Conservation (phyloP, 768 basidiomycete species). For the Russula vinacea region DNA sequence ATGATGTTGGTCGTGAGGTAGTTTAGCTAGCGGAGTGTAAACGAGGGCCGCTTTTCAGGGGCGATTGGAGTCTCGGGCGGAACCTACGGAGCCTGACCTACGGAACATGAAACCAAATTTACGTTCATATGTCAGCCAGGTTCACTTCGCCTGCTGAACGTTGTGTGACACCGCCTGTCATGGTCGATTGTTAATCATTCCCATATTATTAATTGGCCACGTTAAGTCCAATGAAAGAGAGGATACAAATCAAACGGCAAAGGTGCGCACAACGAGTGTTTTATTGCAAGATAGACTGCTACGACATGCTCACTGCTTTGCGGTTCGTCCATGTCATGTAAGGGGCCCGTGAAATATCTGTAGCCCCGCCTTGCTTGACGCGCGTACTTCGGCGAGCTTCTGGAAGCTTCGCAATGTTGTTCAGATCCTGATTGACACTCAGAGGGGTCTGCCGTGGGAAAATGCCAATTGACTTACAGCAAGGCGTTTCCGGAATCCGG, state of each 20-base stretch:
- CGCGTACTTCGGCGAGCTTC: conserved; percentile 80
- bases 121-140: neutral
- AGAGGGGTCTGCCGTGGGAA: conserved; percentile 5
- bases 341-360: conserved; percentile 70
- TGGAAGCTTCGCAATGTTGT: conserved; percentile 62
- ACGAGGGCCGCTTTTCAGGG: neutral
- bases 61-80: conserved; percentile 17
- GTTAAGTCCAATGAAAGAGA: neutral
- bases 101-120: neutral
- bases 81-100: conserved; percentile 4
- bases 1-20: conserved; percentile 7
- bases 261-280: conserved; percentile 16
- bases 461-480: conserved; percentile 51
- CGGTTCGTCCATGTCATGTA: conserved; percentile 90
- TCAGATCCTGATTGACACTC: conserved; percentile 54
- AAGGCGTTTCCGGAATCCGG: conserved; percentile 72
- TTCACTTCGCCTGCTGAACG: too few species aligned
- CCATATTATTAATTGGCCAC: conserved; percentile 22
- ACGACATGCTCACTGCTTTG: conserved; percentile 51
- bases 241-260: conserved; percentile 9
- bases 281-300: conserved; percentile 13
- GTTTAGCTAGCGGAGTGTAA: neutral
- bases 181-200: neutral
- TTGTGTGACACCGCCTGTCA: too few species aligned
- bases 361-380: conserved; percentile 47